These are phyloP conservation scores for Yamadazyma dushanensis DNA, from an alignment of 1,139 yeast species.

Conservation along the genomic window DNA sequence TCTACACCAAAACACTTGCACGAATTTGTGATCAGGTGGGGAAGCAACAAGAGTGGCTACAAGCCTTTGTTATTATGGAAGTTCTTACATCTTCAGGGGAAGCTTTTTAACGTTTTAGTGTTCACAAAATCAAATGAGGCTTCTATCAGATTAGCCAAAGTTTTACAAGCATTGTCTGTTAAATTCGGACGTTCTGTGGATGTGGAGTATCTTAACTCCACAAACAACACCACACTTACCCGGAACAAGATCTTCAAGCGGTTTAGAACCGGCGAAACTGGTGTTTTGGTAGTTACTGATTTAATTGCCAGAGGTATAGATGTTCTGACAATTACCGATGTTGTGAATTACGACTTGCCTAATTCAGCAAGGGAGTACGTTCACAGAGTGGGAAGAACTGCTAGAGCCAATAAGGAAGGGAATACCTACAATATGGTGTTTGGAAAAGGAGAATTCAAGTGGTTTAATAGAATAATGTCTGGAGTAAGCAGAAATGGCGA, in stretches of 20 bases:
- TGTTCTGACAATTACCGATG: constrained; percentile 67
- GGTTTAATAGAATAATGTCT: constrained; percentile 55
- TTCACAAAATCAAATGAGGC: constrained; percentile 89
- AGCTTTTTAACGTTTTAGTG: constrained; percentile 48
- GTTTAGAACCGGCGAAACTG: constrained; percentile 51
- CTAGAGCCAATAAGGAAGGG: constrained; percentile 84
- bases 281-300: constrained; percentile 82
- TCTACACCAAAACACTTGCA: constrained; percentile 55
- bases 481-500: constrained; percentile 34
- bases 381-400: constrained; percentile 96
- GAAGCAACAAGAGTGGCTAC: constrained; percentile 55
- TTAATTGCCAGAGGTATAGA: constrained; percentile 95
- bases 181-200: constrained; percentile 17
- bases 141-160: constrained; percentile 68
- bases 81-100: constrained; percentile 41
- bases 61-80: constrained; percentile 75
- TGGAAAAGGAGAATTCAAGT: constrained; percentile 75
- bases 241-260: constrained; percentile 52
- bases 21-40: constrained; percentile 51
- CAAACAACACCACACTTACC: constrained; percentile 44
- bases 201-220: constrained; percentile 47
- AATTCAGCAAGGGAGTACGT: constrained; percentile 87
- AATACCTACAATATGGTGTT: constrained; percentile 66
- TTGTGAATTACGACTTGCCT: constrained; percentile 89
- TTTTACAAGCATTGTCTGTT: constrained; percentile 50